Percentiles rank a stretch among this genome's conserved stretches.
Conservation (phyloP, 2,329 filamentous ascomycete genomes). For the Blastomyces gilchristii region DNA sequence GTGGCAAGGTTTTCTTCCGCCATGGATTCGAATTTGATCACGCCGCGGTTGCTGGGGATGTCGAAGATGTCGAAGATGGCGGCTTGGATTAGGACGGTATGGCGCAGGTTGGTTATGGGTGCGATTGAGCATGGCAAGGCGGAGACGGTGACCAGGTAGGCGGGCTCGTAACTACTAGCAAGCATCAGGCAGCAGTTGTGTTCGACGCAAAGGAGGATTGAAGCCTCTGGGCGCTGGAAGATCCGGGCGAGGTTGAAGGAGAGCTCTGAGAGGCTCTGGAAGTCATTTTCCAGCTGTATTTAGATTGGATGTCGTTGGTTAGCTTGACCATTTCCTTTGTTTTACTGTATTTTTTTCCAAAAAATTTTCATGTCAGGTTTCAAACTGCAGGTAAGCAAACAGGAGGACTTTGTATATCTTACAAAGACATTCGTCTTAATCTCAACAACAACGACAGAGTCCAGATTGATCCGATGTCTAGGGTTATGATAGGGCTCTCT, state of each 20-base stretch:
- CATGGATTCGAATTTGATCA: constrained; percentile 61
- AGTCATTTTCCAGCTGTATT: constrained; percentile 61
- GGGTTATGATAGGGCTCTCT: constrained; percentile 29
- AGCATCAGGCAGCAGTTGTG: constrained; percentile 67
- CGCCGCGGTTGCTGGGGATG: constrained; percentile 56
- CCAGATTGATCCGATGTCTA: constrained; percentile 42
- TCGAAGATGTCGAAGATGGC: constrained; percentile 61
- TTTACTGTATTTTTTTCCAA: too few relatives aligned
- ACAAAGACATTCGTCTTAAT: constrained; percentile 56
- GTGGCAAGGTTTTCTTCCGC: constrained; percentile 62
- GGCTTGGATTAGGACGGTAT: constrained; percentile 65
- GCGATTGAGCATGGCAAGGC: constrained; percentile 59
- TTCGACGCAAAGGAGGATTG: constrained; percentile 64
- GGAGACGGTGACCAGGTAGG: constrained; percentile 66
- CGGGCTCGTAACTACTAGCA: constrained; percentile 63
- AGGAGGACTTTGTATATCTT: constrained; percentile 8
- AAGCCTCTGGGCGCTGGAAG: constrained; percentile 63
- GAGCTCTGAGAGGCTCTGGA: constrained; percentile 62
- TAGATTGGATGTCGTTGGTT: constrained; percentile 1
- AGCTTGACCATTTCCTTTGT: too few relatives aligned
- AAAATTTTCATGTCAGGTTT: too few relatives aligned
- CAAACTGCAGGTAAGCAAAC: too few relatives aligned
- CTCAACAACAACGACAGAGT: constrained; percentile 53
- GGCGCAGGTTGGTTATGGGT: constrained; percentile 68
- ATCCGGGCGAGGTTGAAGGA: constrained; percentile 62